Conservation (phyloP, 805 yeast species). For the Wickerhamomyces chambardii region DNA sequence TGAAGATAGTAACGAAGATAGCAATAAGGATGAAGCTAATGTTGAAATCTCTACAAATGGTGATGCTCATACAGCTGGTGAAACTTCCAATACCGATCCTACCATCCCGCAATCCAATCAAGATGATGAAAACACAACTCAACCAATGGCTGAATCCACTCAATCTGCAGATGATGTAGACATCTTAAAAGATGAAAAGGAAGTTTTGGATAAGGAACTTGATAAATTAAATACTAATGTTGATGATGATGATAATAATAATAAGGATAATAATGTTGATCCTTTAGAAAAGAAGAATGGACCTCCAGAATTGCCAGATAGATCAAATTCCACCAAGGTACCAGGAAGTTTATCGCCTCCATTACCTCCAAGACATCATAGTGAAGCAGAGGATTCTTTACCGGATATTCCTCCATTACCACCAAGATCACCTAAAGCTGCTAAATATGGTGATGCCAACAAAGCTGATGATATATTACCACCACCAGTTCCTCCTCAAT, state of each 20-base stretch:
- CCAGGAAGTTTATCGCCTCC: not conserved
- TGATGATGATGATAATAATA: not conserved
- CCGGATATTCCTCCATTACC: constrained; percentile 5
- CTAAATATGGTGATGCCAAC: constrained; percentile 1
- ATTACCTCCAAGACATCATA: not conserved
- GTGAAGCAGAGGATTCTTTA: not conserved
- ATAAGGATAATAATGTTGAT: not conserved
- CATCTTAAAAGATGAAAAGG: not conserved
- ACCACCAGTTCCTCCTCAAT: constrained; percentile 17
- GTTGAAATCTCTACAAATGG: not conserved
- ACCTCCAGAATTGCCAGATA: constrained; percentile 1
- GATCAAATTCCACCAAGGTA: not conserved
- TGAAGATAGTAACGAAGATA: not conserved
- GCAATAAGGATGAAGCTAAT: not conserved
- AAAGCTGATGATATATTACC: constrained; percentile 21
- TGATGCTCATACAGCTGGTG: not conserved
- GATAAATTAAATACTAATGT: not conserved
- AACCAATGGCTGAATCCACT: constrained; percentile 12
- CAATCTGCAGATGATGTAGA: not conserved
- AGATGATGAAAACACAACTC: not conserved
- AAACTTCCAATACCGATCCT: not conserved
- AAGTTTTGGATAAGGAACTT: not conserved
- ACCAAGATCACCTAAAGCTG: constrained; percentile 3
- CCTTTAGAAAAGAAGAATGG: not conserved
- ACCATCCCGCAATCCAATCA: not conserved